phyloP scores from a whole-genome alignment of 2,329 filamentous ascomycete genomes.

The Balansia obtecta region DNA sequence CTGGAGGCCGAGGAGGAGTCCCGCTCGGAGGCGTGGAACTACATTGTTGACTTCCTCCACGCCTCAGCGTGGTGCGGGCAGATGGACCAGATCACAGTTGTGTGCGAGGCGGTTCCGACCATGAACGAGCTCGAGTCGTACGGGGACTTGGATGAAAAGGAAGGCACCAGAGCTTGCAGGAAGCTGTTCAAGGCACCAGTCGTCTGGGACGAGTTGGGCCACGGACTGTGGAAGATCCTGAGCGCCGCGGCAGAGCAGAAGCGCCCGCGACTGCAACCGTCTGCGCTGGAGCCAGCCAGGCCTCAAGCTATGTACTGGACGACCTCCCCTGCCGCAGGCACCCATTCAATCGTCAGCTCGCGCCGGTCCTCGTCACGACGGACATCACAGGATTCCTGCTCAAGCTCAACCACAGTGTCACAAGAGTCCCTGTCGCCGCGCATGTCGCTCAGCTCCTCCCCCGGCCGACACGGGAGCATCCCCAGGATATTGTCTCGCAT shows the following conservation, averaged over 20 bases:
- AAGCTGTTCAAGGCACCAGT: conserved; percentile 26
- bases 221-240: conserved; percentile 20
- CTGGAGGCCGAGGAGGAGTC: conserved; percentile 19
- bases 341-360: background rate
- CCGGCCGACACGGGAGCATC: conserved; percentile 6
- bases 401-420: conserved; percentile 1
- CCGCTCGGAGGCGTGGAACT: conserved; percentile 19
- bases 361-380: conserved; percentile 4
- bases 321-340: background rate
- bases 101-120: conserved; percentile 20
- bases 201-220: conserved; percentile 26
- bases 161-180: conserved; percentile 24
- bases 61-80: conserved; percentile 18
- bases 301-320: background rate
- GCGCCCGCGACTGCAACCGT: conserved; percentile 1
- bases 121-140: conserved; percentile 22
- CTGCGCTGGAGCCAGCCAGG: background rate
- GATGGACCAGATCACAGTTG: conserved; percentile 21
- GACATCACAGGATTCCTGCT: conserved; percentile 5
- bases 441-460: conserved; percentile 7
- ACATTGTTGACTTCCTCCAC: conserved; percentile 19
- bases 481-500: conserved; percentile 7
- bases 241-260: conserved; percentile 9
- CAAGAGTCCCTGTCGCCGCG: conserved; percentile 4
- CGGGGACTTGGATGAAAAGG: conserved; percentile 19